These are phyloP conservation scores for Nitzschia sp. DNA, from an alignment of 108 stramenopile species.

Conservation along the genomic window DNA sequence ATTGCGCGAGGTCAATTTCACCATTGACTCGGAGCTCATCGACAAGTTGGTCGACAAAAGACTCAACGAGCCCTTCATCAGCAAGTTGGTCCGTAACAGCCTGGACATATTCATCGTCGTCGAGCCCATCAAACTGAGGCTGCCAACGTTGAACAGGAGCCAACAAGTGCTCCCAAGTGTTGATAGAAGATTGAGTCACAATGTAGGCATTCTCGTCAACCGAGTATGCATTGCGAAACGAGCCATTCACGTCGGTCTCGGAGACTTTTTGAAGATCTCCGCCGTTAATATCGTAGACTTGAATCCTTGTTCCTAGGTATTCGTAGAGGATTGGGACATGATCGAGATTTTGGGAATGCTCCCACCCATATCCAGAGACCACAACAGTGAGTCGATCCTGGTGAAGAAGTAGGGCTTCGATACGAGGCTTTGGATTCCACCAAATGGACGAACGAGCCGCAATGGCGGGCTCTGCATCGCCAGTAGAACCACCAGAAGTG, in stretches of 20 bases:
- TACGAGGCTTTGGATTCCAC: slow-evolving; percentile 12
- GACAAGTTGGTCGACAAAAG: slow-evolving; percentile 24
- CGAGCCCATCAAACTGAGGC: slow-evolving; percentile 16
- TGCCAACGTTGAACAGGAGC: slow-evolving; percentile 32
- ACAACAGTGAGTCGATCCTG: slow-evolving; percentile 21
- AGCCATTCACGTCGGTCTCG: slow-evolving; percentile 31
- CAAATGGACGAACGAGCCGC: background rate
- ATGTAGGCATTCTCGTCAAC: slow-evolving; percentile 32
- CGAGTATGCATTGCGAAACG: slow-evolving; percentile 22
- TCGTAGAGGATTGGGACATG: slow-evolving; percentile 15
- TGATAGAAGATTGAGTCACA: slow-evolving; percentile 23
- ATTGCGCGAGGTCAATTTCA: slow-evolving; percentile 20
- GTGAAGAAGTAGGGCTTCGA: slow-evolving; percentile 28
- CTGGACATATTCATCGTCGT: slow-evolving; percentile 35
- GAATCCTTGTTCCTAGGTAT: slow-evolving; percentile 30
- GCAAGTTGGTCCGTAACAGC: slow-evolving; percentile 11
- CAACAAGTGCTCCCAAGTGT: slow-evolving; percentile 18
- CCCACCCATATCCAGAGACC: slow-evolving; percentile 12
- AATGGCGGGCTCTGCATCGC: background rate
- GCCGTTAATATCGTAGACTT: slow-evolving; percentile 34
- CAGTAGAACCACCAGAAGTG: background rate
- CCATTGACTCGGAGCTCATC: slow-evolving; percentile 15
- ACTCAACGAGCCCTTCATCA: slow-evolving; percentile 26
- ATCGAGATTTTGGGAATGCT: background rate
- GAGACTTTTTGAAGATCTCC: slow-evolving; percentile 5